Evolutionary conservation across 441 rosid species (phyloP), one percentile per base, ranked within the genome.

Genomic region (Euphorbia celastroides): DNA sequence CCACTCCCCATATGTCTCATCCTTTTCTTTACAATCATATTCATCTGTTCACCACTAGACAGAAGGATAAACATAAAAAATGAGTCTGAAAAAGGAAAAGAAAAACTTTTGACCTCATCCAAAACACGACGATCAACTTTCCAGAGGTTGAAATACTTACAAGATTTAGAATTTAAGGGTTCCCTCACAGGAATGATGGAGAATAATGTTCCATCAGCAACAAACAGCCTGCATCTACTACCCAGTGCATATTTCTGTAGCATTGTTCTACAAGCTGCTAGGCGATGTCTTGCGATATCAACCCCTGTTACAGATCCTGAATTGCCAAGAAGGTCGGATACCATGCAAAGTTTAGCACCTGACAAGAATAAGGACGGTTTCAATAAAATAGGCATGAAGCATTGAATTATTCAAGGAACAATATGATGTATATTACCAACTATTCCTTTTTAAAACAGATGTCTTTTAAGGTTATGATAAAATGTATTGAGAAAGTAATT

Each of bases 341-440:
- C 82, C 90, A 93, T 86, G 76, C 98, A 90, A 58, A 90, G 85
- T 81, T 93, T 93, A 70, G 98, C 97, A 81, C 97, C 98, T 93
- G 83, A 57, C 71, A 74, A 48, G 14, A n/a, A 64, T n/a, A 31
- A 36, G 44, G 12, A 9, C 44, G 12, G 44, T 38, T 38, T 38
- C 12, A 38, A n/a, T n/a, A 9, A 38, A 28, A 44, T 44, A 44
- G 6, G 2, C 16, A 12, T 44, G 50, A 7, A 44, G 50, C 5
- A 38, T 1, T 34, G 9, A 34, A n/a, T n/a, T 14, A 38, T 38
- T 44, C n/a, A 44, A 44, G 17, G 51, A 38, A 60, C 27, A 44
- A 52, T 42, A 51, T 5, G 50, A 36, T 61, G 60, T 7, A 36
- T 23, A 62, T 55, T 8, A 36, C 48, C 20, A 52, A 65, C 5